Conservation (phyloP, 2,329 filamentous ascomycete genomes). For the Fusarium udum region DNA sequence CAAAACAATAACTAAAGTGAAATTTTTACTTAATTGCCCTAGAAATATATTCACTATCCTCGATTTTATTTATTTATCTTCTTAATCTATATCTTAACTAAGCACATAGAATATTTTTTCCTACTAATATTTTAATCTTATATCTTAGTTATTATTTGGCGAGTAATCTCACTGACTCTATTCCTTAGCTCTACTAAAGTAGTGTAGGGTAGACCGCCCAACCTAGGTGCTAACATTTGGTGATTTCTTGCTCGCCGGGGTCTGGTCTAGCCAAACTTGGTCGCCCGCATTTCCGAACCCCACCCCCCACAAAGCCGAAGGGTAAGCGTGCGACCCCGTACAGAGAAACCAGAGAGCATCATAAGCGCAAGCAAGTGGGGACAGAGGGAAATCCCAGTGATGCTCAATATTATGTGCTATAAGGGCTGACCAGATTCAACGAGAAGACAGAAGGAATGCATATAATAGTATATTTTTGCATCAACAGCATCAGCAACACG, state of each 20-base stretch:
- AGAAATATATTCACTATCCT: fast-evolving
- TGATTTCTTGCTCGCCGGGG: neutral
- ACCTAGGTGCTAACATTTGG: too few species aligned
- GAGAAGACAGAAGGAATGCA: fast-evolving
- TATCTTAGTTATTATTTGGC: neutral
- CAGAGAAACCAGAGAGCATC: neutral
- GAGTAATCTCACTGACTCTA: fast-evolving
- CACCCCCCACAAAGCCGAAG: neutral
- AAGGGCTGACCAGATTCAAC: neutral
- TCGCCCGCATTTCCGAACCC: neutral
- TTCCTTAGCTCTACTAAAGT: fast-evolving
- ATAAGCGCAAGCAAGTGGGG: fast-evolving
- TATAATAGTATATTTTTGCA: fast-evolving
- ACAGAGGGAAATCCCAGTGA: neutral
- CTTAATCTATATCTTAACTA: fast-evolving
- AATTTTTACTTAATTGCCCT: too few species aligned
- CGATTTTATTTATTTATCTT: fast-evolving
- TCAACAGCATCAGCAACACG: neutral
- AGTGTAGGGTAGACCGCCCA: neutral
- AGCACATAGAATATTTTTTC: fast-evolving
- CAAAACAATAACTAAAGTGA: too few species aligned
- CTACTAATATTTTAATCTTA: neutral
- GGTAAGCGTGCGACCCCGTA: fast-evolving
- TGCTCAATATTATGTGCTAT: neutral
- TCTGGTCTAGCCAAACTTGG: neutral